These are phyloP conservation scores for Yamadazyma aaseri DNA, from an alignment of 1,139 yeast genomes.

Conservation along the genomic window DNA sequence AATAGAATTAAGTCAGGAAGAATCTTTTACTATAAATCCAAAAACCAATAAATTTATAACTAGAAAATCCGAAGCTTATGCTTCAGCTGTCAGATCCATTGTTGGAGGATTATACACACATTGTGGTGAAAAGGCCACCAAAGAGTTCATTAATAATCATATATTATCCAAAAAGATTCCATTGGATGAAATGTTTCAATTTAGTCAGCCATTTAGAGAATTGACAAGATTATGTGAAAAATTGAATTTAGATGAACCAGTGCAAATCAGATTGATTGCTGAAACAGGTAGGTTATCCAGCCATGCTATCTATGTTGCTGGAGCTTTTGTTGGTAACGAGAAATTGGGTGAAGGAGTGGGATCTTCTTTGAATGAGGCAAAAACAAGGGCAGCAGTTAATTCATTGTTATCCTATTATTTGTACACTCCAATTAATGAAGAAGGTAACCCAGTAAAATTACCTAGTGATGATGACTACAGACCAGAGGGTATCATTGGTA, in stretches of 20 bases:
- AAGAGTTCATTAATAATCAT: slow-evolving; percentile 66
- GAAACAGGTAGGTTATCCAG: slow-evolving; percentile 90
- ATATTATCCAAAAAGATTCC: slow-evolving; percentile 78
- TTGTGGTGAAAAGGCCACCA: slow-evolving; percentile 59
- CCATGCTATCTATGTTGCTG: slow-evolving; percentile 86
- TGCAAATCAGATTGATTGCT: slow-evolving; percentile 73
- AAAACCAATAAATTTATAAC: slow-evolving; percentile 18
- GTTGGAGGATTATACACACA: slow-evolving; percentile 71
- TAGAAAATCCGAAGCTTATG: slow-evolving; percentile 41
- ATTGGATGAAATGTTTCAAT: slow-evolving; percentile 69
- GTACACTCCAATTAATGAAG: slow-evolving; percentile 67
- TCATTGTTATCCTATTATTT: slow-evolving; percentile 91
- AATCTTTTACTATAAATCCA: slow-evolving; percentile 21
- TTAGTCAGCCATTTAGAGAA: slow-evolving; percentile 85
- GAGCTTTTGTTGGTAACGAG: slow-evolving; percentile 80
- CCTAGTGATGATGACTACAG: slow-evolving; percentile 59
- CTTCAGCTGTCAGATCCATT: slow-evolving; percentile 67
- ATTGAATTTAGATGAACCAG: slow-evolving; percentile 72
- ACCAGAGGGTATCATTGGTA: slow-evolving; percentile 50
- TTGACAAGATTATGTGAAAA: slow-evolving; percentile 75
- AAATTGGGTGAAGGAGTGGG: slow-evolving; percentile 96
- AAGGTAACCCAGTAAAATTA: slow-evolving; percentile 41
- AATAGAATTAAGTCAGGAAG: slow-evolving; percentile 41
- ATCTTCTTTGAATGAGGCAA: slow-evolving; percentile 86
- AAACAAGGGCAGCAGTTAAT: slow-evolving; percentile 86